Evolutionary conservation across 192 early-diverging fungal genomes (phyloP).

Genomic region (Podila verticillata): DNA sequence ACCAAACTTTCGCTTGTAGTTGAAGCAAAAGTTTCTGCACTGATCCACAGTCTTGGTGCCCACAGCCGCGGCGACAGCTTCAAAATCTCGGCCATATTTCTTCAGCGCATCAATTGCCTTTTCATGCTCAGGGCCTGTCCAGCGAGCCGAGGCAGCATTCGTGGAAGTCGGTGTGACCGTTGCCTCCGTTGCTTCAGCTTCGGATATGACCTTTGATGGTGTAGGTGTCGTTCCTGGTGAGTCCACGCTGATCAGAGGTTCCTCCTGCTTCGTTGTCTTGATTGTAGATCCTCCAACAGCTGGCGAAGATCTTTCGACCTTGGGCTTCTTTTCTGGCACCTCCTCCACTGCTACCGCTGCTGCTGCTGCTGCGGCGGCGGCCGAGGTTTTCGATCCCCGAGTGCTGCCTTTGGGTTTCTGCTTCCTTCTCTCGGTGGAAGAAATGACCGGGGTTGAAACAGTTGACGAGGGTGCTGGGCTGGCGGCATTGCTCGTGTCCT

Average conservation of each 20-base stretch:
- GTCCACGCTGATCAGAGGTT: neutral
- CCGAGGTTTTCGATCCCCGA: slow-evolving; percentile 11
- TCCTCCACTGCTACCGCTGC: slow-evolving; percentile 11
- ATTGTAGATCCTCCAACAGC: neutral
- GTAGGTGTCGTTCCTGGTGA: slow-evolving; percentile 1
- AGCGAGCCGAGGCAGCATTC: slow-evolving; percentile 23
- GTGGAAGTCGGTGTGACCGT: neutral
- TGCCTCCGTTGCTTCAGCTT: neutral
- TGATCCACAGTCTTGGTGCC: slow-evolving; percentile 82
- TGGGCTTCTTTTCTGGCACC: slow-evolving; percentile 19
- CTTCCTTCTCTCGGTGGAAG: slow-evolving; percentile 23
- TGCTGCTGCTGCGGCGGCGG: slow-evolving; percentile 4
- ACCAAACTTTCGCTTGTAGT: slow-evolving; percentile 76
- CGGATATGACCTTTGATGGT: neutral
- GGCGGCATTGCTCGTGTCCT: slow-evolving; percentile 36
- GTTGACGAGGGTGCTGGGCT: slow-evolving; percentile 45
- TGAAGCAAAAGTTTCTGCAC: slow-evolving; percentile 82
- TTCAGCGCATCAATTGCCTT: slow-evolving; percentile 55
- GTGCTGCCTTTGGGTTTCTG: slow-evolving; percentile 16
- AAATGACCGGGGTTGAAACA: slow-evolving; percentile 13
- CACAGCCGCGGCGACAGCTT: slow-evolving; percentile 71
- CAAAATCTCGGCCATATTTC: slow-evolving; percentile 76
- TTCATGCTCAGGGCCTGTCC: slow-evolving; percentile 40
- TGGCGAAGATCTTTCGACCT: slow-evolving; percentile 16
- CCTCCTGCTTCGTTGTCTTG: slow-evolving; percentile 4